These are phyloP conservation scores for Huntiella omanensis DNA, from an alignment of 2,329 filamentous ascomycete genomes.

Conservation along the genomic window DNA sequence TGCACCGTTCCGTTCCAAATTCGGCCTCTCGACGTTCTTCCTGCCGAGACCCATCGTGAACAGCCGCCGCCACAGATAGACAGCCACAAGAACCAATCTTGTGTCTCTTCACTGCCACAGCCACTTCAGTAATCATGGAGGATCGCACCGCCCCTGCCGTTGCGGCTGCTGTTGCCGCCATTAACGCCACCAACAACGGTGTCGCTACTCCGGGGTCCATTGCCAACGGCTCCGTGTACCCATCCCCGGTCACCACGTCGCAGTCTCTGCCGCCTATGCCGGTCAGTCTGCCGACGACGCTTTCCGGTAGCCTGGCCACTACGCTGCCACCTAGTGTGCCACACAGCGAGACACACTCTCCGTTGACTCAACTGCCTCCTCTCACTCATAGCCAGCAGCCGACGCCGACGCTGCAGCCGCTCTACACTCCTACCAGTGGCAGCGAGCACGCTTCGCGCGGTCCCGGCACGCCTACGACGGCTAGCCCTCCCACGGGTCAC, in stretches of 20 bases:
- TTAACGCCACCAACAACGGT: slow-evolving; percentile 2
- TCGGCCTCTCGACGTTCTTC: too few relatives aligned
- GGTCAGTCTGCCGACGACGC: too few relatives aligned
- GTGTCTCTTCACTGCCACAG: background rate
- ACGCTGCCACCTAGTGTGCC: slow-evolving; percentile 3
- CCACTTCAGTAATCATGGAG: slow-evolving; percentile 5
- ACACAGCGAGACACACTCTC: slow-evolving; percentile 9
- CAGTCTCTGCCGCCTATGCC: slow-evolving; percentile 6
- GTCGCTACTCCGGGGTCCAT: slow-evolving; percentile 7
- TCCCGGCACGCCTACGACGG: slow-evolving; percentile 9
- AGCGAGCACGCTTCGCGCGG: slow-evolving; percentile 9
- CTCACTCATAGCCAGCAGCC: slow-evolving; percentile 9
- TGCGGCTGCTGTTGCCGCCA: slow-evolving; percentile 6
- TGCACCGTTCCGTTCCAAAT: too few relatives aligned
- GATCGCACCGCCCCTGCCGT: slow-evolving; percentile 7
- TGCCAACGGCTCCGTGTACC: slow-evolving; percentile 10
- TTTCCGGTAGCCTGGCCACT: too few relatives aligned
- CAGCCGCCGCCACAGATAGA: too few relatives aligned
- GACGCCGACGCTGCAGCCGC: slow-evolving; percentile 11
- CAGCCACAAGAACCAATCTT: background rate
- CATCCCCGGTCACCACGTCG: slow-evolving; percentile 9
- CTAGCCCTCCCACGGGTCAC: slow-evolving; percentile 7
- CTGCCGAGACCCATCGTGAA: too few relatives aligned
- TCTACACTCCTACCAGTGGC: slow-evolving; percentile 6
- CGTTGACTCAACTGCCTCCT: slow-evolving; percentile 10